Percentiles rank a stretch among this genome's conserved stretches.
Evolutionary conservation across 768 basidiomycete species (phyloP).

Genomic region (Amanita polypyramis): DNA sequence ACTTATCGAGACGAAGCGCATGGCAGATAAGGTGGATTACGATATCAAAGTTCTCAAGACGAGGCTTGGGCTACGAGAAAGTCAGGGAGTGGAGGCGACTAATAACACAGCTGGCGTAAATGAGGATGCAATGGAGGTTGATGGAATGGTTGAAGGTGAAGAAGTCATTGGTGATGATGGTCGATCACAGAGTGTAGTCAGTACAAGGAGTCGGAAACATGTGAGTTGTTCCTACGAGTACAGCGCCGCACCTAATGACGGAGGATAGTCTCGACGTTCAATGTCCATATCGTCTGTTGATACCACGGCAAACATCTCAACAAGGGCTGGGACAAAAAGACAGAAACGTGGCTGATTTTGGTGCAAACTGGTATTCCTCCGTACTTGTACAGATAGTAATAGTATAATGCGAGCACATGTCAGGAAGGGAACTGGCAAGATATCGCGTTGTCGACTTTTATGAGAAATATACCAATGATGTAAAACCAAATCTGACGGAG

Average conservation of each 20-base stretch:
- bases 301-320: conserved; percentile 42
- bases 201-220: conserved; percentile 52
- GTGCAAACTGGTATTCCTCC: background rate
- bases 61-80: conserved; percentile 43
- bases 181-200: conserved; percentile 57
- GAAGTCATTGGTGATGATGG: conserved; percentile 37
- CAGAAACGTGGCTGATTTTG: conserved; percentile 38
- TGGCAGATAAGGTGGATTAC: conserved; percentile 77
- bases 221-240: conserved; percentile 23
- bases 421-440: background rate
- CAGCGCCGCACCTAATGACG: conserved; percentile 7
- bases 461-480: background rate
- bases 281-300: conserved; percentile 72
- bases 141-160: conserved; percentile 27
- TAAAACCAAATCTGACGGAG: background rate
- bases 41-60: conserved; percentile 68
- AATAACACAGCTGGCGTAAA: conserved; percentile 28
- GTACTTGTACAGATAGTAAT: conserved; percentile 1
- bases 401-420: background rate
- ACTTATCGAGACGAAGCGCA: conserved; percentile 83
- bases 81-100: conserved; percentile 22
- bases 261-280: conserved; percentile 46
- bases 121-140: conserved; percentile 38
- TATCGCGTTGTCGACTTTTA: background rate
- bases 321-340: conserved; percentile 43